These are phyloP conservation scores for Aegilops tauschii DNA, from an alignment of 176 grass and related monocot genomes.

Conservation along the genomic window DNA sequence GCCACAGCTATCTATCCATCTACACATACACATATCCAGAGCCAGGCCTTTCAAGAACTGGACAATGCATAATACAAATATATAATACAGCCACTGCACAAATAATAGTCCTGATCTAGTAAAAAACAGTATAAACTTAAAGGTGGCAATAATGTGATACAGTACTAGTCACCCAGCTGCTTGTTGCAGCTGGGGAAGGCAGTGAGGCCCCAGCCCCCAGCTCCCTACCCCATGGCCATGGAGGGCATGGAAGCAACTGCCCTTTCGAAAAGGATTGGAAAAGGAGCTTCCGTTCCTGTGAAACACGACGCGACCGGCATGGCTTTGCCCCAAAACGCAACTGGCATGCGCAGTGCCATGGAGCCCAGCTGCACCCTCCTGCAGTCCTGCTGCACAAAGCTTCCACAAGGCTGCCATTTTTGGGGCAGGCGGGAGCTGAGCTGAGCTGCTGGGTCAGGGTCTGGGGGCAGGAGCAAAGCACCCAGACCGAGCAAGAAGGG, in stretches of 20 bases:
- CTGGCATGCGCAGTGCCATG: constrained; percentile 28
- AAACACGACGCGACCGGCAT: constrained; percentile 32
- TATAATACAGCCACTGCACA: background rate
- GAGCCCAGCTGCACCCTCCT: constrained; percentile 10
- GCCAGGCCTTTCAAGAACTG: constrained; percentile 11
- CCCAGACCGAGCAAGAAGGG: background rate
- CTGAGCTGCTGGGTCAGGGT: background rate
- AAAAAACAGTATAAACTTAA: background rate
- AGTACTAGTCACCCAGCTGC: background rate
- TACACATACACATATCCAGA: background rate
- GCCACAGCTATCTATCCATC: background rate
- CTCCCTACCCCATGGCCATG: background rate
- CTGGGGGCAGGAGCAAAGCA: constrained; percentile 37
- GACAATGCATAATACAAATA: background rate
- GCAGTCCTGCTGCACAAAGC: constrained; percentile 8
- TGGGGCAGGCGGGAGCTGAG: constrained; percentile 6
- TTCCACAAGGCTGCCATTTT: constrained; percentile 41
- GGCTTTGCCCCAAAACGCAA: background rate
- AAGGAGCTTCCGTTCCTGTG: constrained; percentile 50
- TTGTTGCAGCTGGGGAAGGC: constrained; percentile 20
- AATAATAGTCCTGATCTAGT: background rate
- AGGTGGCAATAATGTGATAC: background rate
- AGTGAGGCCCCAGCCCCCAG: background rate
- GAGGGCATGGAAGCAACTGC: constrained; percentile 29
- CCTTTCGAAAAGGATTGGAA: constrained; percentile 56